phyloP scores from a whole-genome alignment of 1,139 yeast genomes.

The Taphrina communis region DNA sequence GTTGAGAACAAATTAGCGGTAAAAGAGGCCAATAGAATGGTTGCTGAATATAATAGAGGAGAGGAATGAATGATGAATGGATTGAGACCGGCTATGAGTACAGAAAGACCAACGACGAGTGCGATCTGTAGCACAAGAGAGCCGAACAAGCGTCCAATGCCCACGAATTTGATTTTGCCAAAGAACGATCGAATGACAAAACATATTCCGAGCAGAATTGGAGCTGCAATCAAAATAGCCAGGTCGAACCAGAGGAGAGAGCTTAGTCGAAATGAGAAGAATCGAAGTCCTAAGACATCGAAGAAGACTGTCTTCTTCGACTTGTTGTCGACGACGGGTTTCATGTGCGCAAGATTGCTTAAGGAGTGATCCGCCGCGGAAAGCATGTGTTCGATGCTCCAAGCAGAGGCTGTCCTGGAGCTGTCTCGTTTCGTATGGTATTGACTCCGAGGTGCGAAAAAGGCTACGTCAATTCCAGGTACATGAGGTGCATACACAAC shows the following conservation, averaged over 20 bases:
- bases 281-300: conserved; percentile 38
- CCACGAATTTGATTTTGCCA: conserved; percentile 48
- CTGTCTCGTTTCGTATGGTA: conserved; percentile 82
- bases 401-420: conserved; percentile 62
- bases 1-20: conserved; percentile 41
- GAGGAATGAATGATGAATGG: conserved; percentile 46
- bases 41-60: conserved; percentile 44
- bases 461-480: conserved; percentile 82
- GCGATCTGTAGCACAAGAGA: conserved; percentile 44
- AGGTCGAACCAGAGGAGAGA: conserved; percentile 44
- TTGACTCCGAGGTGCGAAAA: conserved; percentile 74
- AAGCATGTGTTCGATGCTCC: conserved; percentile 46
- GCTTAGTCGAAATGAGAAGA: conserved; percentile 42
- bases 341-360: conserved; percentile 45
- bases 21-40: conserved; percentile 44
- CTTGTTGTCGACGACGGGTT: conserved; percentile 39
- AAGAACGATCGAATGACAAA: conserved; percentile 48
- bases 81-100: conserved; percentile 44
- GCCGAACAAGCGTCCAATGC: conserved; percentile 45
- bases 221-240: conserved; percentile 45
- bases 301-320: conserved; percentile 45
- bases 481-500: conserved; percentile 62
- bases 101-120: conserved; percentile 44
- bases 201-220: conserved; percentile 44
- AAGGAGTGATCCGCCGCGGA: conserved; percentile 45